These are phyloP conservation scores for Ramicandelaber brevisporus DNA, from an alignment of 192 early-diverging fungal species.

Conservation along the genomic window DNA sequence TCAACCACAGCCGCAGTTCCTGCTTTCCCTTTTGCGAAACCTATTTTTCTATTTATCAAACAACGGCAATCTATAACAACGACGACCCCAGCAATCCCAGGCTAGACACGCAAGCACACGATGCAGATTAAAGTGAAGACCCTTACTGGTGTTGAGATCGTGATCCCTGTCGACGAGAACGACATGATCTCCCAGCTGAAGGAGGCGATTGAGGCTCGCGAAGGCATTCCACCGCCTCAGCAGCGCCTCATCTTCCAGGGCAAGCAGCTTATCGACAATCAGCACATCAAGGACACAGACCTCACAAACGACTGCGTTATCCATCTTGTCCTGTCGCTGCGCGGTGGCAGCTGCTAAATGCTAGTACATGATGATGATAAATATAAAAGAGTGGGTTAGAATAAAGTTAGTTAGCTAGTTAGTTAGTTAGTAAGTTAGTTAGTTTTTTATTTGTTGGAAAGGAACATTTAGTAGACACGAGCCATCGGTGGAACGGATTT, in stretches of 20 bases:
- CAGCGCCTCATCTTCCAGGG: slow-evolving; percentile 87
- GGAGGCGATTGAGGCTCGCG: slow-evolving; percentile 81
- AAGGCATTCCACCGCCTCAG: slow-evolving; percentile 90
- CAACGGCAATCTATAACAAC: no score
- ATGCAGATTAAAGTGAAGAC: not conserved
- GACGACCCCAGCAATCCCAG: no score
- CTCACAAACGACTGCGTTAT: slow-evolving; percentile 61
- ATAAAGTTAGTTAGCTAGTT: no score
- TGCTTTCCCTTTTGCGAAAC: not conserved
- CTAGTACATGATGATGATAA: slow-evolving; percentile 3
- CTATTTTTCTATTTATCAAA: not conserved
- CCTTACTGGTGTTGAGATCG: slow-evolving; percentile 30
- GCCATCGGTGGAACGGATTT: slow-evolving; percentile 69
- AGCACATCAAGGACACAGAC: slow-evolving; percentile 31
- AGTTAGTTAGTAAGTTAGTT: no score
- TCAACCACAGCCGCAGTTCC: slow-evolving; percentile 1
- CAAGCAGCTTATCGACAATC: slow-evolving; percentile 78
- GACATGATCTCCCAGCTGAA: slow-evolving; percentile 51
- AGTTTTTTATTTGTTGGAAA: not conserved
- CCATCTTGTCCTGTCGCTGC: slow-evolving; percentile 84
- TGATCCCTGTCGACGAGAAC: slow-evolving; percentile 62
- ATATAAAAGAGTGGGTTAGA: not conserved
- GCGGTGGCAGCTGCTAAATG: slow-evolving; percentile 79
- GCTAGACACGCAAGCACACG: no score
- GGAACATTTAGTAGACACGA: slow-evolving; percentile 76